Evolutionary conservation across 2,329 filamentous ascomycete species (phyloP).

Genomic region (Colletotrichum gigasporum): DNA sequence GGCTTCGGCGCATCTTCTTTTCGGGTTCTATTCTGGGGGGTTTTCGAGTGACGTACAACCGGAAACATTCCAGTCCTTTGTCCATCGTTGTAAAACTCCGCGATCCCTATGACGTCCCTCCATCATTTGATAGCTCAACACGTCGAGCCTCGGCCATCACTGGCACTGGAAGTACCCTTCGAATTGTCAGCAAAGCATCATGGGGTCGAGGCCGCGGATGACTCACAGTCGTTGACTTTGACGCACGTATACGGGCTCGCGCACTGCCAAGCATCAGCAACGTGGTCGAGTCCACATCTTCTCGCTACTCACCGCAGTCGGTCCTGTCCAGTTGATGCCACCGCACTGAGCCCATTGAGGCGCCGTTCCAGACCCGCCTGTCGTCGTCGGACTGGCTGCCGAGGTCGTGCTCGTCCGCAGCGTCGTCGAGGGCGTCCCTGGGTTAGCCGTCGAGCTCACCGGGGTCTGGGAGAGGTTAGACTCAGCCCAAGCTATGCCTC

Average conservation of each 20-base stretch:
- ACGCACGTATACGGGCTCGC: constrained; percentile 13
- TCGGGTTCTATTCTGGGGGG: neutral
- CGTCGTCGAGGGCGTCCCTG: constrained; percentile 15
- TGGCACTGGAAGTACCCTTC: constrained; percentile 27
- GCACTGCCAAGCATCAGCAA: constrained; percentile 13
- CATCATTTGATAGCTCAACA: neutral
- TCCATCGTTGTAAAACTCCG: neutral
- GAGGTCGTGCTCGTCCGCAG: constrained; percentile 1
- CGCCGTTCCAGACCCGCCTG: constrained; percentile 8
- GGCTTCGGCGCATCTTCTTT: neutral
- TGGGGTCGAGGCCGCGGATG: no score
- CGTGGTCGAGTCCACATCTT: neutral
- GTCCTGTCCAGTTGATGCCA: constrained; percentile 18
- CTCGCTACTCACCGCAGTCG: constrained; percentile 6
- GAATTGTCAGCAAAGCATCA: neutral
- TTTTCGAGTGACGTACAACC: neutral
- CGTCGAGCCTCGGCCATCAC: neutral
- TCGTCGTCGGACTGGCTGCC: neutral
- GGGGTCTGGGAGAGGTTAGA: constrained; percentile 11
- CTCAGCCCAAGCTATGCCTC: no score
- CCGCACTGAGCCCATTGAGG: constrained; percentile 30
- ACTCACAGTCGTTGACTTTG: constrained; percentile 26
- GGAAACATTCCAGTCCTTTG: neutral
- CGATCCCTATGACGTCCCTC: no score
- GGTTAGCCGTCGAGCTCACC: constrained; percentile 3